Evolutionary conservation across 129 eudicot species (phyloP).

Genomic region (Ambrosia artemisiifolia): DNA sequence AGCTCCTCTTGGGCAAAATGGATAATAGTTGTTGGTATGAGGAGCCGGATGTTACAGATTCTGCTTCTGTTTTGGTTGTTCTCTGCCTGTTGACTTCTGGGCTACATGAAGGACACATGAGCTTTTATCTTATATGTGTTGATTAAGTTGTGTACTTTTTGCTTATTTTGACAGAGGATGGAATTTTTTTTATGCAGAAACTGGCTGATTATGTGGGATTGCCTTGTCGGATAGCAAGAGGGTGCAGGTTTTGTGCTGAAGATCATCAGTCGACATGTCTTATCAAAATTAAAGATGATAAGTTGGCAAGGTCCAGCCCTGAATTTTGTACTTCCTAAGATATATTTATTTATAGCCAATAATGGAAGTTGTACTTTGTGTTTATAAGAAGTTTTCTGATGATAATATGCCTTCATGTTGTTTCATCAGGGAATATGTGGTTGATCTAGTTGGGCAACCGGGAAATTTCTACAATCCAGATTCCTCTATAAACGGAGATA

Average conservation of each 20-base stretch:
- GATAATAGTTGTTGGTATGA: too few relatives aligned
- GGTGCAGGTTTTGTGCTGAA: conserved; percentile 80
- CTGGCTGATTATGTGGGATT: conserved; percentile 89
- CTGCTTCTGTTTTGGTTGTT: neutral
- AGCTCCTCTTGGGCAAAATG: too few relatives aligned
- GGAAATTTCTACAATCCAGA: conserved; percentile 76
- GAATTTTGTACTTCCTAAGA: neutral
- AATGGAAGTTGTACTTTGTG: neutral
- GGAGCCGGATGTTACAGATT: too few relatives aligned
- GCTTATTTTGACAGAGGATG: neutral
- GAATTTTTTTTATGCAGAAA: conserved; percentile 39
- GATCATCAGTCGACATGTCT: conserved; percentile 85
- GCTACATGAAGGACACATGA: neutral
- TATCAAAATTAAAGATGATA: conserved; percentile 61
- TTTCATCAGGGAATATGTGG: conserved; percentile 73
- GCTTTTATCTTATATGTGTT: neutral
- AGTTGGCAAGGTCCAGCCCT: conserved; percentile 40
- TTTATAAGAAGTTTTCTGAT: neutral
- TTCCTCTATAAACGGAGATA: conserved; percentile 71
- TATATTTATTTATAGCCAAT: neutral
- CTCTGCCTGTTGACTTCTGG: neutral
- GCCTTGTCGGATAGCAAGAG: conserved; percentile 93
- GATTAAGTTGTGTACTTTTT: neutral
- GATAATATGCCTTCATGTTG: neutral
- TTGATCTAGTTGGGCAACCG: conserved; percentile 82